A percentile compares a stretch with the other conserved stretches of the same genome.
phyloP scores from a whole-genome alignment of 306 rosid species.

The Cucumis melo region DNA sequence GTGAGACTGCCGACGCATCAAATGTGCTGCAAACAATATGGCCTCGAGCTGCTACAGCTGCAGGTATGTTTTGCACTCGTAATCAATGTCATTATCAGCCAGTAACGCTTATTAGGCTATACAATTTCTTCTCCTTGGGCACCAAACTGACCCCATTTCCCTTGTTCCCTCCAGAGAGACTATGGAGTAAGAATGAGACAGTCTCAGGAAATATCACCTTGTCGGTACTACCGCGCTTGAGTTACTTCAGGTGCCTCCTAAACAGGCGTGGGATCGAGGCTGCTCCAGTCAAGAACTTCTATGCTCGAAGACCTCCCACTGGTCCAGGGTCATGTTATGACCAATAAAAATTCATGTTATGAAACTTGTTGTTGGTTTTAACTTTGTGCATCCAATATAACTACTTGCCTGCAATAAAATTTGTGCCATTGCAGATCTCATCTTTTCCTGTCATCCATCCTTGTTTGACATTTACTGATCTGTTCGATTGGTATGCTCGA shows the following conservation, averaged over 20 bases:
- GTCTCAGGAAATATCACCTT: slow-evolving; percentile 20
- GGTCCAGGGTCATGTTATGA: slow-evolving; percentile 82
- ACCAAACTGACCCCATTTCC: neutral
- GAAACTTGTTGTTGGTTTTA: neutral
- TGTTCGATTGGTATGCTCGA: neutral
- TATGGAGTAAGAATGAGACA: slow-evolving; percentile 65
- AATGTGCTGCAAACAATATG: slow-evolving; percentile 83
- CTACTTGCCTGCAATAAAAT: slow-evolving; percentile 1
- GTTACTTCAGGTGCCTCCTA: slow-evolving; percentile 74
- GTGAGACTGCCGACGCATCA: slow-evolving; percentile 74
- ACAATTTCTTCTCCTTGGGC: neutral
- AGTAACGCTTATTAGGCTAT: neutral
- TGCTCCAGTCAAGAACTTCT: slow-evolving; percentile 57
- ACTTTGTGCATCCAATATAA: neutral
- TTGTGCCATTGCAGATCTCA: neutral
- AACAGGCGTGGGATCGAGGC: slow-evolving; percentile 70
- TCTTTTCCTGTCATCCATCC: neutral
- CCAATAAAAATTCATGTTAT: slow-evolving; percentile 28
- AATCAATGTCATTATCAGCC: neutral
- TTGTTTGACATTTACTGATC: neutral
- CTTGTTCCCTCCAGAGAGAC: slow-evolving; percentile 39
- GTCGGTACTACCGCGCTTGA: slow-evolving; percentile 51
- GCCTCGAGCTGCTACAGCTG: slow-evolving; percentile 99
- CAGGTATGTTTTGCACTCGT: slow-evolving; percentile 40
- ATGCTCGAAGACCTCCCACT: slow-evolving; percentile 57